phyloP scores from a whole-genome alignment of 768 basidiomycete species.

The Pleurotus platypus region DNA sequence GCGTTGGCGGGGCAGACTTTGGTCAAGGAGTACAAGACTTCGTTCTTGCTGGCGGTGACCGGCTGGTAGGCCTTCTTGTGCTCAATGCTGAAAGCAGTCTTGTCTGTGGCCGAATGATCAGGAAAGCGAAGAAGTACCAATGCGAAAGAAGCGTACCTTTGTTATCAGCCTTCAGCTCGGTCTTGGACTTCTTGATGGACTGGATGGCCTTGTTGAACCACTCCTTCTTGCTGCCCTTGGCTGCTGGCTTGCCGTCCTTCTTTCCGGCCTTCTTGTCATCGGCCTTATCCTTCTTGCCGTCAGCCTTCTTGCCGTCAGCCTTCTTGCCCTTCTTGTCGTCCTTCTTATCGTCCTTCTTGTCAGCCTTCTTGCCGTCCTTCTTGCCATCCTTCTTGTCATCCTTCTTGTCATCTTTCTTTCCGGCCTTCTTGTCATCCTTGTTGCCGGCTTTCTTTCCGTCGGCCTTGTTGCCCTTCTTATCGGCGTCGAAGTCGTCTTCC shows the following conservation, averaged over 20 bases:
- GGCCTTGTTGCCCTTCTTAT: not conserved
- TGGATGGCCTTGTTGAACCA: conserved; percentile 2
- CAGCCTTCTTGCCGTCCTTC: not conserved
- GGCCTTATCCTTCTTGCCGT: not conserved
- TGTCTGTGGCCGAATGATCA: not conserved
- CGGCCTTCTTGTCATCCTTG: not conserved
- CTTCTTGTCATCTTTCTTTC: not conserved
- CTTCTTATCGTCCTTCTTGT: not conserved
- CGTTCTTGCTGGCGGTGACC: conserved; percentile 1
- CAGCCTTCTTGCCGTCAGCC: not conserved
- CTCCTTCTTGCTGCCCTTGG: not conserved
- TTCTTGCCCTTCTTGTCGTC: not conserved
- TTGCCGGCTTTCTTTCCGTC: not conserved
- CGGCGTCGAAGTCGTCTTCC: not conserved
- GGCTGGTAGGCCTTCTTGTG: not conserved
- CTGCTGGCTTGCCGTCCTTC: not conserved
- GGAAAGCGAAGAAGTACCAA: not conserved
- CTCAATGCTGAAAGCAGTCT: conserved; percentile 1
- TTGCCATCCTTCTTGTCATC: not conserved
- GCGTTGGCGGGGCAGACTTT: conserved; percentile 9
- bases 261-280: not conserved
- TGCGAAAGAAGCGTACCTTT: not conserved
- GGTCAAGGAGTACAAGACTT: conserved; percentile 1
- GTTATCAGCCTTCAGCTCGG: not conserved
- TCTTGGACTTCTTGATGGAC: not conserved